phyloP scores from a whole-genome alignment of 768 basidiomycete genomes.

The Terana coerulea region DNA sequence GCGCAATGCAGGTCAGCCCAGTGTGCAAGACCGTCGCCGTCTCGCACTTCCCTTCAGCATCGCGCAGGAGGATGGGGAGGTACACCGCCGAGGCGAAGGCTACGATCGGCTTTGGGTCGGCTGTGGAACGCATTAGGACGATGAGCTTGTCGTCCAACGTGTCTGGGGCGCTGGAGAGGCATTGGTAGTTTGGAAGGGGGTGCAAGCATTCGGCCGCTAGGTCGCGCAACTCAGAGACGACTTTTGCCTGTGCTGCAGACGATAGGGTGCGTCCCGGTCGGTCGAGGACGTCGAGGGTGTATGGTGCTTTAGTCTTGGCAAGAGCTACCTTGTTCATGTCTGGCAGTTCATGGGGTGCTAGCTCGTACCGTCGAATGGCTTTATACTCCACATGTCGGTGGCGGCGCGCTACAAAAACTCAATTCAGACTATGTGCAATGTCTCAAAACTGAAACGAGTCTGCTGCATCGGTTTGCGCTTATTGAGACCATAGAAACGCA shows the following conservation, averaged over 20 bases:
- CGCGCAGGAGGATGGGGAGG: background rate
- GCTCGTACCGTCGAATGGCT: too few relatives aligned
- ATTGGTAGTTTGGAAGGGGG: constrained; percentile 11
- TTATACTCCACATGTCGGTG: too few relatives aligned
- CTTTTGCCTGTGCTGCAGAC: background rate
- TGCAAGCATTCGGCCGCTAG: background rate
- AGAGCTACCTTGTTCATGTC: too few relatives aligned
- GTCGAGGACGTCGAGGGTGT: constrained; percentile 1
- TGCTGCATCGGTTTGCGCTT: too few relatives aligned
- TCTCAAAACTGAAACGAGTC: too few relatives aligned
- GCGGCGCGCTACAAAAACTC: too few relatives aligned
- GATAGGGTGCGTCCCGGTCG: background rate
- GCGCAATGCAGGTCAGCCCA: constrained; percentile 8
- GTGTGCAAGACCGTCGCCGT: constrained; percentile 6
- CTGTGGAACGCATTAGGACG: background rate
- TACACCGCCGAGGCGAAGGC: constrained; percentile 11
- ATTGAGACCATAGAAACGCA: too few relatives aligned
- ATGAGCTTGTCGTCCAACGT: constrained; percentile 10
- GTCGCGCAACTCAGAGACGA: constrained; percentile 1
- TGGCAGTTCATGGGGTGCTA: too few relatives aligned
- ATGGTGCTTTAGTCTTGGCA: background rate
- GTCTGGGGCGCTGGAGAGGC: background rate
- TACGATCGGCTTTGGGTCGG: background rate
- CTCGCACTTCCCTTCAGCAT: too few relatives aligned
- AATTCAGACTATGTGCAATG: too few relatives aligned